These are phyloP conservation scores for Astrothelium macrocarpum DNA, from an alignment of 495 filamentous ascomycete genomes.

Conservation along the genomic window DNA sequence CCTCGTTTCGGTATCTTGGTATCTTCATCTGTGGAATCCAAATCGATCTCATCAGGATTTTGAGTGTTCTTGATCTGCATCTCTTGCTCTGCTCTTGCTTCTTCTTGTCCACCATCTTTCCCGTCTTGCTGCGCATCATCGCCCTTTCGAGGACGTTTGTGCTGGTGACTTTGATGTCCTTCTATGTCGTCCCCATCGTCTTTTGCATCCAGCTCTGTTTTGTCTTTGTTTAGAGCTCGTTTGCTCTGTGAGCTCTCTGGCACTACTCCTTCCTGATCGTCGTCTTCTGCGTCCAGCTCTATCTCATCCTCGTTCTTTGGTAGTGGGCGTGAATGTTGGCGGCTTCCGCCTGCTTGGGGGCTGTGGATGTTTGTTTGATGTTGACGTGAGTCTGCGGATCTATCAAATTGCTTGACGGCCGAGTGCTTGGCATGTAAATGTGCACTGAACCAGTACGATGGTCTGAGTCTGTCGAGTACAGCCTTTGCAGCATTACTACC, in stretches of 20 bases:
- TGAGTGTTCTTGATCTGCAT: too few relatives aligned
- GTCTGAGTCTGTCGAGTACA: constrained; percentile 70
- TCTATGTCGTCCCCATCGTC: too few relatives aligned
- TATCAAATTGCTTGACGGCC: constrained; percentile 48
- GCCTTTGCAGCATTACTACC: constrained; percentile 69
- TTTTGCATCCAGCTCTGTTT: too few relatives aligned
- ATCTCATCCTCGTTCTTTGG: constrained; percentile 28
- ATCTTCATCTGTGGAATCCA: constrained; percentile 28
- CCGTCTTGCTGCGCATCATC: not conserved
- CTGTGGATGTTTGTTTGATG: too few relatives aligned
- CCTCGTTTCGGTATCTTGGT: not conserved
- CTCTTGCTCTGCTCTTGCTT: too few relatives aligned
- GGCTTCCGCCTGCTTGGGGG: not conserved
- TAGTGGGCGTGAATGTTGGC: not conserved
- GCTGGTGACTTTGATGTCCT: too few relatives aligned
- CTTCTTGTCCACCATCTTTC: constrained; percentile 18
- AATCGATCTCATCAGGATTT: constrained; percentile 36
- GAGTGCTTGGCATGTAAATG: constrained; percentile 83
- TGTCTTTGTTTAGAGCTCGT: not conserved
- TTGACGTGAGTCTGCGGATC: too few relatives aligned
- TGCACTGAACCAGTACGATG: constrained; percentile 86
- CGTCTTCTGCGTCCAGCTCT: constrained; percentile 42
- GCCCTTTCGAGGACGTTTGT: too few relatives aligned
- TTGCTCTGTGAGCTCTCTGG: constrained; percentile 8
- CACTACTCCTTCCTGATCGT: constrained; percentile 24